Evolutionary conservation across 2,329 filamentous ascomycete genomes (phyloP).

Genomic region (Sarocladium kiliense): DNA sequence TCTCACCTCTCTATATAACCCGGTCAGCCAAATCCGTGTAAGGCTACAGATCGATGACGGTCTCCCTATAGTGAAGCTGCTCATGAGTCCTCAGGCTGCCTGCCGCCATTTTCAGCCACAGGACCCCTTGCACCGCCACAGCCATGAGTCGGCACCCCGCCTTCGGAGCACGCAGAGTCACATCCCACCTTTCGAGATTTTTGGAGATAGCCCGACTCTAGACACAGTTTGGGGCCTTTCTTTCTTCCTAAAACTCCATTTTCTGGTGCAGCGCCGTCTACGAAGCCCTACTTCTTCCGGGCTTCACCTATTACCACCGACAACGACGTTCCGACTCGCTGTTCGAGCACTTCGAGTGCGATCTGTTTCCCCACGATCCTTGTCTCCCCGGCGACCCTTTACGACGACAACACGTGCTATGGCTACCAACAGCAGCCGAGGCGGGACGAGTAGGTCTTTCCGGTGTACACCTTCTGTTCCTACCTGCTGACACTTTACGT

Average conservation of each 20-base stretch:
- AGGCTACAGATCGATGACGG: no score
- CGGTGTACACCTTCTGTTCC: background rate
- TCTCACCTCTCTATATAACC: no score
- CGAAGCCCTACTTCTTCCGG: constrained; percentile 28
- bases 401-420: constrained; percentile 40
- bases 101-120: background rate
- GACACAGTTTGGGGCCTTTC: background rate
- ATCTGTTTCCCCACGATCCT: constrained; percentile 46
- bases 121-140: constrained; percentile 3
- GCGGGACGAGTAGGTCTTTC: constrained; percentile 35
- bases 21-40: no score
- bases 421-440: constrained; percentile 52
- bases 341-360: constrained; percentile 54
- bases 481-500: constrained; percentile 4
- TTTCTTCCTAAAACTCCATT: background rate
- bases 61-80: no score
- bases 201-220: constrained; percentile 2
- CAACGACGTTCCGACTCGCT: constrained; percentile 45
- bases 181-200: constrained; percentile 7
- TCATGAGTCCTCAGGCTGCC: no score
- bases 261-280: constrained; percentile 14
- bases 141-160: constrained; percentile 4
- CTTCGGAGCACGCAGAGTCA: constrained; percentile 1
- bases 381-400: constrained; percentile 40
- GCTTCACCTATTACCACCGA: constrained; percentile 31